phyloP scores from a whole-genome alignment of 805 yeast species.

The Wickerhamomyces bisporus region DNA sequence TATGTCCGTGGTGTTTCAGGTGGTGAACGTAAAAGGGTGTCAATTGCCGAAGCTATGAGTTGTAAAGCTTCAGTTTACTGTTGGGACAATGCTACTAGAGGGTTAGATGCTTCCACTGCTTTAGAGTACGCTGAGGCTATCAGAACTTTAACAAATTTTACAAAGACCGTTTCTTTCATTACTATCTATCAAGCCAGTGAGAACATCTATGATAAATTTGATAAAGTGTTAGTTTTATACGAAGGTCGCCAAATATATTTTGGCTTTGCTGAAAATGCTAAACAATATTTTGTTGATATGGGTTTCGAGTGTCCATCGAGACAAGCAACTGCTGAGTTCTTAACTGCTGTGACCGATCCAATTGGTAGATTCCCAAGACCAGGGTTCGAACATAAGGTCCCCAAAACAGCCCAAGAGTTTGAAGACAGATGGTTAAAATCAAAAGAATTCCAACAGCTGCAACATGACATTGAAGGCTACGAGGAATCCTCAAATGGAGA shows the following conservation, averaged over 20 bases:
- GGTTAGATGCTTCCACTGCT: constrained; percentile 80
- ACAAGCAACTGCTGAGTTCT: constrained; percentile 67
- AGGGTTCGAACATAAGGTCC: constrained; percentile 50
- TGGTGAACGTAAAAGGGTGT: constrained; percentile 81
- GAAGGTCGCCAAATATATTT: constrained; percentile 59
- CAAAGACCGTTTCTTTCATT: constrained; percentile 56
- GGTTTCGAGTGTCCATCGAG: constrained; percentile 61
- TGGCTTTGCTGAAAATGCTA: constrained; percentile 53
- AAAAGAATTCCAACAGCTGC: constrained; percentile 32
- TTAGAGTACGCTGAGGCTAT: constrained; percentile 64
- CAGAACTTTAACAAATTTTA: constrained; percentile 49
- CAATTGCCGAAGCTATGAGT: constrained; percentile 73
- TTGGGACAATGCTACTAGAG: constrained; percentile 83
- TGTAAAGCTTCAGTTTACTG: constrained; percentile 58
- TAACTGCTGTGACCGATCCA: constrained; percentile 70
- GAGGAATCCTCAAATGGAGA: constrained; percentile 25
- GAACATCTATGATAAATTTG: constrained; percentile 58
- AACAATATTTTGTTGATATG: constrained; percentile 54
- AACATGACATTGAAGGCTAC: constrained; percentile 42
- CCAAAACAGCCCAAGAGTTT: constrained; percentile 60
- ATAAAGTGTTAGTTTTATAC: constrained; percentile 56
- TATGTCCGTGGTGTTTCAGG: constrained; percentile 71
- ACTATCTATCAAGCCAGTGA: constrained; percentile 71
- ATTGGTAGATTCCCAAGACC: constrained; percentile 45
- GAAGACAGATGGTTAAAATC: constrained; percentile 52